Conservation (phyloP, 129 eudicot species). For the Silybum marianum region DNA sequence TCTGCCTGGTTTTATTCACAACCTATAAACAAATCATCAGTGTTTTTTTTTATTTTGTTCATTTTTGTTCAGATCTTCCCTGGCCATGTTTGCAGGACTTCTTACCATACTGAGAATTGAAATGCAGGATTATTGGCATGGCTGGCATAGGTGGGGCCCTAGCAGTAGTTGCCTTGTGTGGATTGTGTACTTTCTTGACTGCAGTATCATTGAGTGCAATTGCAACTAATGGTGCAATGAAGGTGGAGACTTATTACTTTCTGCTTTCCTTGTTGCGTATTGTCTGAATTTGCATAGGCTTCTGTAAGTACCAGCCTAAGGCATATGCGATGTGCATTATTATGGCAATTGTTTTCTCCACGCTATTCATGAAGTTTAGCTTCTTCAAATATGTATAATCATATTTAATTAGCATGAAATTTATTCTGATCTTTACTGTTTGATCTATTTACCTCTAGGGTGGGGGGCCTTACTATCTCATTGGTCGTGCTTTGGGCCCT, state of each 20-base stretch:
- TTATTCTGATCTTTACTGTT: conserved; percentile 12
- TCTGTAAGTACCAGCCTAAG: background rate
- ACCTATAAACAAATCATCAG: background rate
- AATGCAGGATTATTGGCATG: conserved; percentile 98
- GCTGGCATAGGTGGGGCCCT: conserved; percentile 93
- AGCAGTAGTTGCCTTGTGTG: conserved; percentile 82
- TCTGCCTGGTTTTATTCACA: background rate
- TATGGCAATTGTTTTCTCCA: background rate
- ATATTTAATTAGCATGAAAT: conserved; percentile 14
- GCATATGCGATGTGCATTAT: background rate
- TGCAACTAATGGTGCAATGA: conserved; percentile 99
- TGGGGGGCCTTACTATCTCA: conserved; percentile 99
- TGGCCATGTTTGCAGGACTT: conserved; percentile 4
- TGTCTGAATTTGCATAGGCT: background rate
- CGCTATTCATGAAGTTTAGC: background rate
- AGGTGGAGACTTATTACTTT: conserved; percentile 50
- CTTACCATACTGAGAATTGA: conserved; percentile 24
- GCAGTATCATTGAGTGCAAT: conserved; percentile 94
- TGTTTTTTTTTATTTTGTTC: background rate
- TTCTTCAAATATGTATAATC: background rate
- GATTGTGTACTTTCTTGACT: conserved; percentile 92
- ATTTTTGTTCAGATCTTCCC: background rate
- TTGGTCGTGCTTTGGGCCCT: conserved; percentile 99
- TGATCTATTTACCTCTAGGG: conserved; percentile 55
- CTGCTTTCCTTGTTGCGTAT: conserved; percentile 20